Evolutionary conservation across 371 early-diverging fungal species (phyloP).

Genomic region (Ordospora pajunii): DNA sequence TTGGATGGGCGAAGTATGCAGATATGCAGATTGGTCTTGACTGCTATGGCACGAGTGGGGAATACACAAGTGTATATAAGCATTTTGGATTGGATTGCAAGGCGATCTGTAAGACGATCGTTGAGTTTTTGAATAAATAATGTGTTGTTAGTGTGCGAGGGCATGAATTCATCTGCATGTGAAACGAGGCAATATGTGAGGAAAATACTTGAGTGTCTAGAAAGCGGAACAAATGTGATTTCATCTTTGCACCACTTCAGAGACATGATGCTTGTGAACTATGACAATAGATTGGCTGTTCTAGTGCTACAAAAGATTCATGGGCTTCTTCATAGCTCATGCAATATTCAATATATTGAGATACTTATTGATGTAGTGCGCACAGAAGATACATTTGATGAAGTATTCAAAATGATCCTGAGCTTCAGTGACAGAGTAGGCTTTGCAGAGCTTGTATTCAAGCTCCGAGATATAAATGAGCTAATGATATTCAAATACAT

Average conservation of each 20-base stretch:
- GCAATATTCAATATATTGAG: neutral
- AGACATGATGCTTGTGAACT: neutral
- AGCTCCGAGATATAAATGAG: neutral
- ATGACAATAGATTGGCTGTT: neutral
- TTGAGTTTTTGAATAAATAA: neutral
- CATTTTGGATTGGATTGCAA: constrained; percentile 14
- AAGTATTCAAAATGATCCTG: neutral
- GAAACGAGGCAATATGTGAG: neutral
- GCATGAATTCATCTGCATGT: neutral
- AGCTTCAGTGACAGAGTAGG: neutral
- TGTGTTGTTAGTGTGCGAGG: neutral
- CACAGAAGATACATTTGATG: neutral
- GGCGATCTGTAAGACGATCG: neutral
- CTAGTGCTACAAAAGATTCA: neutral
- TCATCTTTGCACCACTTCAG: neutral
- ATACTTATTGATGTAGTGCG: neutral
- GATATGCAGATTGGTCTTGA: constrained; percentile 81
- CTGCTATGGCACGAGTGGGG: constrained; percentile 79
- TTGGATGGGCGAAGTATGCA: constrained; percentile 84
- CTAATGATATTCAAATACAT: neutral
- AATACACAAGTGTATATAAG: constrained; percentile 33
- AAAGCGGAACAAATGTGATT: neutral
- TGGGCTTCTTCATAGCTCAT: neutral
- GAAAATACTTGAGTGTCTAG: neutral
- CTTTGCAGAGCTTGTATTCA: neutral